phyloP scores from a whole-genome alignment of 345 rosid genomes.

The Heritiera fomes region DNA sequence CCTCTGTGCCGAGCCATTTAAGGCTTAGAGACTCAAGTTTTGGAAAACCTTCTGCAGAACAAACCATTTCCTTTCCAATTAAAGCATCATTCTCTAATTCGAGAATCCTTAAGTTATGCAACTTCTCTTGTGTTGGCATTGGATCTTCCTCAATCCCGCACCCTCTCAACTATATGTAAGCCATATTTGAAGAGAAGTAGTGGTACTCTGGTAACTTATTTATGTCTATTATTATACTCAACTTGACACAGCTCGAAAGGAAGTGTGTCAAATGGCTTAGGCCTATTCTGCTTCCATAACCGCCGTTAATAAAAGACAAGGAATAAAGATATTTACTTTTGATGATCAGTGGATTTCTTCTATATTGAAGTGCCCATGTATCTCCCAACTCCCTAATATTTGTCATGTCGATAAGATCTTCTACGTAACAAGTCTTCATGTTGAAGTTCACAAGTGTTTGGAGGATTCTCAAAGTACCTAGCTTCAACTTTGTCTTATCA shows the following conservation, averaged over 20 bases:
- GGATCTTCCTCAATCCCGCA: constrained; percentile 32
- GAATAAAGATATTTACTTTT: too few relatives aligned
- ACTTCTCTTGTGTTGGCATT: constrained; percentile 42
- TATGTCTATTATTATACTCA: too few relatives aligned
- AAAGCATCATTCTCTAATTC: constrained; percentile 19
- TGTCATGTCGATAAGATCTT: neutral
- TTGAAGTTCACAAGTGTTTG: neutral
- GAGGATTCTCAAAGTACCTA: neutral
- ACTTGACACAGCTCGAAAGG: neutral
- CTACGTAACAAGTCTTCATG: neutral
- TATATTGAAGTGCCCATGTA: neutral
- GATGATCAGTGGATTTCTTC: neutral
- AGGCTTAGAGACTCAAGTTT: constrained; percentile 22
- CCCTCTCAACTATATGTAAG: neutral
- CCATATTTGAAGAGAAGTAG: neutral
- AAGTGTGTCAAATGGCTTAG: neutral
- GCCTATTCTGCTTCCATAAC: too few relatives aligned
- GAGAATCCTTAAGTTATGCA: constrained; percentile 32
- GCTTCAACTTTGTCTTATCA: neutral
- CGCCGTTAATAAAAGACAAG: too few relatives aligned
- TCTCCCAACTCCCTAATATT: neutral
- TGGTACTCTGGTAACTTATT: neutral
- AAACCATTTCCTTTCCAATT: constrained; percentile 29
- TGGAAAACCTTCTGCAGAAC: constrained; percentile 29
- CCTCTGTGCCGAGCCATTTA: too few relatives aligned